Evolutionary conservation across 2,329 filamentous ascomycete species (phyloP).

Genomic region (Didymella lethalis): DNA sequence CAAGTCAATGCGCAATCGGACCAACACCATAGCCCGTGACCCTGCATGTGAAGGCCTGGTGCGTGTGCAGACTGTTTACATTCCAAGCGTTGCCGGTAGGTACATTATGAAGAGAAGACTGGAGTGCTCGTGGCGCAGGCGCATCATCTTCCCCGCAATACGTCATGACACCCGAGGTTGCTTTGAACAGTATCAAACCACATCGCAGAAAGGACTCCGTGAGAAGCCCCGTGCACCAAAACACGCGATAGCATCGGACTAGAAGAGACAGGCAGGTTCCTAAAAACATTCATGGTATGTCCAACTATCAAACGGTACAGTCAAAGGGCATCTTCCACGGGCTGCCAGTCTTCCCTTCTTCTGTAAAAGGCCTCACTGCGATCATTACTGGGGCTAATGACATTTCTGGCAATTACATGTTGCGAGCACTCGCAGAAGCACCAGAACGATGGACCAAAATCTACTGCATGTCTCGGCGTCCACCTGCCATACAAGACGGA

Average conservation of each 20-base stretch:
- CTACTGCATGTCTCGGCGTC: conserved; percentile 58
- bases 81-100: background rate
- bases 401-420: conserved; percentile 61
- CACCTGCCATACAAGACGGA: conserved; percentile 52
- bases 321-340: conserved; percentile 59
- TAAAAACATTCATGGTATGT: conserved; percentile 16
- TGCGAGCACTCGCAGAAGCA: conserved; percentile 57
- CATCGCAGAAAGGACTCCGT: background rate
- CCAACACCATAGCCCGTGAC: background rate
- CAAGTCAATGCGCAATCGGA: background rate
- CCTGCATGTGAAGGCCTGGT: background rate
- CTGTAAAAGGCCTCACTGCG: conserved; percentile 57
- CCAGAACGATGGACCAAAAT: conserved; percentile 62
- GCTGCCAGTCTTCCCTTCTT: conserved; percentile 56
- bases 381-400: conserved; percentile 64
- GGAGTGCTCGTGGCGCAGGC: background rate
- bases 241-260: too few species aligned
- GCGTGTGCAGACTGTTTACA: background rate
- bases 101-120: background rate
- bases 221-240: too few species aligned
- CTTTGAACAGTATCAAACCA: background rate
- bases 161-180: conserved; percentile 28
- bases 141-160: conserved; percentile 26
- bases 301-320: conserved; percentile 36
- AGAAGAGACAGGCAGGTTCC: too few species aligned